phyloP scores from a whole-genome alignment of 2,329 filamentous ascomycete species.

The Zymoseptoria brevis region DNA sequence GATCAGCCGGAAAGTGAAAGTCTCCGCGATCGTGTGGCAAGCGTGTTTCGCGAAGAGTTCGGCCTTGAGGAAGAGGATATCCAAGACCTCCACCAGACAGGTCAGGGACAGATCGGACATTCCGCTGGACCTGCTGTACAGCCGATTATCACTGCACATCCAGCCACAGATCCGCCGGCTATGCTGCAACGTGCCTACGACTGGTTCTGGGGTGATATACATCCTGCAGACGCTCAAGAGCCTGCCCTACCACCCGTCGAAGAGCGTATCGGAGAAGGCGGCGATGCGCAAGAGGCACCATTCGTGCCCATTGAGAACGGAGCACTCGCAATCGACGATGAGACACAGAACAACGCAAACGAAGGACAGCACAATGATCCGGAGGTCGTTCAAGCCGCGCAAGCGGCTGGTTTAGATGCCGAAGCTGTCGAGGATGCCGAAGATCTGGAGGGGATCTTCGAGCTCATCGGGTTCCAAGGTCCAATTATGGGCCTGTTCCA shows the following conservation, averaged over 20 bases:
- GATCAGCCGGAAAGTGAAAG: constrained; percentile 7
- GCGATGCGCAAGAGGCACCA: constrained; percentile 52
- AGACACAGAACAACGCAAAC: constrained; percentile 1
- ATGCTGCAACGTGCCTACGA: constrained; percentile 32
- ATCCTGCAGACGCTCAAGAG: constrained; percentile 15
- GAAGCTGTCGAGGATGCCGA: constrained; percentile 74
- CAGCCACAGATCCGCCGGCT: constrained; percentile 1
- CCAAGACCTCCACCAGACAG: constrained; percentile 5
- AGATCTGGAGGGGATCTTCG: constrained; percentile 91
- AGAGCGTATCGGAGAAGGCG: constrained; percentile 53
- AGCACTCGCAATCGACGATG: constrained; percentile 27
- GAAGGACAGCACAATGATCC: constrained; percentile 30
- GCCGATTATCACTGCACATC: not conserved
- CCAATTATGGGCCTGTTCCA: constrained; percentile 84
- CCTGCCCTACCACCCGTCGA: constrained; percentile 44
- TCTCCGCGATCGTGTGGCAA: constrained; percentile 13
- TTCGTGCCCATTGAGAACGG: constrained; percentile 43
- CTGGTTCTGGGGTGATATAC: constrained; percentile 44
- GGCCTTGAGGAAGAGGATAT: constrained; percentile 15
- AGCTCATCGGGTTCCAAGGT: constrained; percentile 92
- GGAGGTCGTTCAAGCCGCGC: constrained; percentile 57
- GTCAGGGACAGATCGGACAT: not conserved
- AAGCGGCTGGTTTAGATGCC: constrained; percentile 61
- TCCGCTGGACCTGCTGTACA: not conserved
- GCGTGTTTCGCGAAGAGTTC: constrained; percentile 19